Percentiles rank a stretch among this genome's conserved stretches.
phyloP scores from a whole-genome alignment of 495 filamentous ascomycete species.

The Ramalina intermedia region DNA sequence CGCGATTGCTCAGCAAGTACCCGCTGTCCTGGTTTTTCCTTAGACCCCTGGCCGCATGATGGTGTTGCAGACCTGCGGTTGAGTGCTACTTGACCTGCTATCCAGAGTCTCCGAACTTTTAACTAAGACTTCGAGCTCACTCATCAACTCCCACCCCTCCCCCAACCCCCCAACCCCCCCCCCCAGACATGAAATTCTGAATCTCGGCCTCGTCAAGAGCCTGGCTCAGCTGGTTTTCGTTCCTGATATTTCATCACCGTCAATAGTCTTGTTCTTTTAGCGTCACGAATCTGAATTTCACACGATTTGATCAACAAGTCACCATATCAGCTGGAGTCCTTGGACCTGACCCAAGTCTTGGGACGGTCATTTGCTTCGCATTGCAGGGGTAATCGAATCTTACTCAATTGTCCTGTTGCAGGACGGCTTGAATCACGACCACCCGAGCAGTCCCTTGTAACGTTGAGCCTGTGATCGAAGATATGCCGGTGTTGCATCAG shows the following conservation, averaged over 20 bases:
- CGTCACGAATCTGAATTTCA: constrained; percentile 9
- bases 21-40: no score
- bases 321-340: no score
- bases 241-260: background rate
- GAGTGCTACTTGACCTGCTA: background rate
- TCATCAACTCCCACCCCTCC: background rate
- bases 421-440: background rate
- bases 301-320: background rate
- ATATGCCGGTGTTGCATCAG: constrained; percentile 13
- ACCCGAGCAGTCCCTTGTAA: background rate
- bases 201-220: no score
- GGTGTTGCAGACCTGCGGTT: background rate
- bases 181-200: no score
- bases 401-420: no score
- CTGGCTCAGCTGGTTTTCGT: no score
- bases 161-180: no score
- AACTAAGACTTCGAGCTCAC: background rate
- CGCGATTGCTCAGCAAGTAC: no score
- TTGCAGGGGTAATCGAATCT: no score
- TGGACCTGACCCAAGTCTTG: no score
- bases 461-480: background rate
- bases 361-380: no score
- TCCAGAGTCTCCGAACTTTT: background rate
- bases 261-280: constrained; percentile 10
- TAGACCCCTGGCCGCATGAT: no score